Evolutionary conservation across 2,329 filamentous ascomycete genomes (phyloP).

Genomic region (Fusarium mangiferae): DNA sequence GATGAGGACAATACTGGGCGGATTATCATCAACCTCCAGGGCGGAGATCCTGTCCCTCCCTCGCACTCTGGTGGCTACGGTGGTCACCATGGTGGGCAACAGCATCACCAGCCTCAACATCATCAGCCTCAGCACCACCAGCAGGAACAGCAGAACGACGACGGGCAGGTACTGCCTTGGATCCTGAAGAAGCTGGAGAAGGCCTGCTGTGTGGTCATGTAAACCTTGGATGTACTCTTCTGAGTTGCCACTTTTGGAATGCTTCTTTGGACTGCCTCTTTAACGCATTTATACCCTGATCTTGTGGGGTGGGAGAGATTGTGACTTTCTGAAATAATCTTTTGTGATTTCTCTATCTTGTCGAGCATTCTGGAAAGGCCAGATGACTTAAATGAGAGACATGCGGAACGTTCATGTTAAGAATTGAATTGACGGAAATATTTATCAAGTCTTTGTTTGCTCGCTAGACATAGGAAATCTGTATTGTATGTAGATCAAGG

Average conservation of each 20-base stretch:
- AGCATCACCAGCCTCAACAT: conserved; percentile 59
- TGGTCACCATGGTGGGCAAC: conserved; percentile 54
- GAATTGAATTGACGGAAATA: conserved; percentile 18
- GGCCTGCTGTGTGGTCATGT: conserved; percentile 82
- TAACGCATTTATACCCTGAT: conserved; percentile 15
- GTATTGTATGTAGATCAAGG: background rate
- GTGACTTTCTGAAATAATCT: background rate
- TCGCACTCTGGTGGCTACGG: conserved; percentile 51
- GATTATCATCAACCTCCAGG: conserved; percentile 88
- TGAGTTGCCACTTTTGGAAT: conserved; percentile 1
- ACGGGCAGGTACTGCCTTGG: conserved; percentile 68
- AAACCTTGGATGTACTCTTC: conserved; percentile 33
- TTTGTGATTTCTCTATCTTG: background rate
- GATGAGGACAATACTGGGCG: conserved; percentile 92
- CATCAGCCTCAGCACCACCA: conserved; percentile 57
- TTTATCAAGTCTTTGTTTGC: conserved; percentile 15
- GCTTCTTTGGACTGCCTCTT: conserved; percentile 1
- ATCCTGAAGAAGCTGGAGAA: conserved; percentile 73
- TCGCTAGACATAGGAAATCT: background rate
- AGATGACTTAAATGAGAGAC: conserved; percentile 14
- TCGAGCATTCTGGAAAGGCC: conserved; percentile 6
- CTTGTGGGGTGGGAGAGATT: conserved; percentile 9
- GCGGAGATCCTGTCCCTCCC: conserved; percentile 69
- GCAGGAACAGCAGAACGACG: conserved; percentile 58
- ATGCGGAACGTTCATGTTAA: background rate